Conservation (phyloP, 768 basidiomycete species). For the Tulasnella sp. region DNA sequence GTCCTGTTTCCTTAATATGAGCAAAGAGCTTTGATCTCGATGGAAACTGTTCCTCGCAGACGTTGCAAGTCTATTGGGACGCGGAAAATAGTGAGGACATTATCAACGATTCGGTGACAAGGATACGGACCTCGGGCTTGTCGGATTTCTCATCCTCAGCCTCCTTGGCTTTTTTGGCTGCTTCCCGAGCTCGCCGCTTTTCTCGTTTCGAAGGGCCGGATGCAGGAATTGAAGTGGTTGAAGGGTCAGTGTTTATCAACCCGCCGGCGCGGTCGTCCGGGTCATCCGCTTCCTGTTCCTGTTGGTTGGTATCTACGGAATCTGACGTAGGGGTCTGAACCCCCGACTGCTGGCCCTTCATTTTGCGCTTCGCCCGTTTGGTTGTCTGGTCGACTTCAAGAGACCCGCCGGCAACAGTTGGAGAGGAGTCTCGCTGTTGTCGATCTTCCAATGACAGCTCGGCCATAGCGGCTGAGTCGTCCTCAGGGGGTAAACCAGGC, state of each 20-base stretch:
- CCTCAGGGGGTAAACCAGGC: background rate
- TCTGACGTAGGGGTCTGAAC: slow-evolving; percentile 18
- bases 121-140: slow-evolving; percentile 6
- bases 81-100: background rate
- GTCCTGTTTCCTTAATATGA: slow-evolving; percentile 67
- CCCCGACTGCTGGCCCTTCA: slow-evolving; percentile 6
- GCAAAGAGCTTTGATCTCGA: slow-evolving; percentile 71
- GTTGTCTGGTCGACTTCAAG: background rate
- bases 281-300: background rate
- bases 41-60: slow-evolving; percentile 57
- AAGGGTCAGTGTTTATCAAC: background rate
- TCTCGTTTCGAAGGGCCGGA: slow-evolving; percentile 66
- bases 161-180: slow-evolving; percentile 56
- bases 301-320: background rate
- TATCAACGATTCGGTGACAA: background rate
- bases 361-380: slow-evolving; percentile 19
- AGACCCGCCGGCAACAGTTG: background rate
- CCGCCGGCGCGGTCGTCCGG: background rate
- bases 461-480: background rate
- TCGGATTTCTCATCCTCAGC: slow-evolving; percentile 34
- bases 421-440: background rate
- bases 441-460: background rate
- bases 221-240: slow-evolving; percentile 1
- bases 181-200: slow-evolving; percentile 71
- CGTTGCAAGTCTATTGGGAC: slow-evolving; percentile 52